Conservation (phyloP, 768 basidiomycete genomes). For the Daedaleopsis sinensis region DNA sequence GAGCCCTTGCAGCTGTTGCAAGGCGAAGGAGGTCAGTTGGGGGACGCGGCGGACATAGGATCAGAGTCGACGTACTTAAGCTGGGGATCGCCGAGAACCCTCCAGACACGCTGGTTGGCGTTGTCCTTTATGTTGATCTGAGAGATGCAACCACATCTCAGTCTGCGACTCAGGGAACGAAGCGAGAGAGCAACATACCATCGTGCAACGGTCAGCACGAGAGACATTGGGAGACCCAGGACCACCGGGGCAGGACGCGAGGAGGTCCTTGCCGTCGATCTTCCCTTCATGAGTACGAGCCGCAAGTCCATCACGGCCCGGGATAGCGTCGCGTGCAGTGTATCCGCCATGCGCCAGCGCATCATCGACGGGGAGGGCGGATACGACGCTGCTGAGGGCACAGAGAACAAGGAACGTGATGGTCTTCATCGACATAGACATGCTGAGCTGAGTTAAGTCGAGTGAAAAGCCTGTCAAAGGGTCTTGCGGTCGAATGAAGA, state of each 20-base stretch:
- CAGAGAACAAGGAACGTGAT: neutral
- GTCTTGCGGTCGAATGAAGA: neutral
- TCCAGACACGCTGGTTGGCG: constrained; percentile 8
- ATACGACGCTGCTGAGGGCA: neutral
- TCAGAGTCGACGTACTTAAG: constrained; percentile 6
- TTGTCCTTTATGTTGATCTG: constrained; percentile 15
- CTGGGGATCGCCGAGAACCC: constrained; percentile 16
- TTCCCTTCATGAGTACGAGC: neutral
- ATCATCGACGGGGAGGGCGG: neutral
- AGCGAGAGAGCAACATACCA: neutral
- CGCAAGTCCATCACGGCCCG: neutral
- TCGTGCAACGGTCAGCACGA: constrained; percentile 14
- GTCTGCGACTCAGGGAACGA: neutral
- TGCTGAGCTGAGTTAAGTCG: neutral
- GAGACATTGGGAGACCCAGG: constrained; percentile 11
- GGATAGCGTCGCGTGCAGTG: neutral
- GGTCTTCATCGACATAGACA: neutral
- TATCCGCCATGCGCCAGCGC: neutral
- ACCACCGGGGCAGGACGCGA: constrained; percentile 18
- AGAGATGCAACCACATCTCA: neutral
- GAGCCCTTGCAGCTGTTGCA: constrained; percentile 4
- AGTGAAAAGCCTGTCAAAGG: neutral
- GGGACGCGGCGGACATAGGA: neutral
- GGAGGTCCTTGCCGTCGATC: constrained; percentile 2
- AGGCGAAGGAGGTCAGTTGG: neutral